Percentiles rank a stretch among this genome's conserved stretches.
Evolutionary conservation across 2,329 filamentous ascomycete genomes (phyloP).

Genomic region (Beauveria australis): DNA sequence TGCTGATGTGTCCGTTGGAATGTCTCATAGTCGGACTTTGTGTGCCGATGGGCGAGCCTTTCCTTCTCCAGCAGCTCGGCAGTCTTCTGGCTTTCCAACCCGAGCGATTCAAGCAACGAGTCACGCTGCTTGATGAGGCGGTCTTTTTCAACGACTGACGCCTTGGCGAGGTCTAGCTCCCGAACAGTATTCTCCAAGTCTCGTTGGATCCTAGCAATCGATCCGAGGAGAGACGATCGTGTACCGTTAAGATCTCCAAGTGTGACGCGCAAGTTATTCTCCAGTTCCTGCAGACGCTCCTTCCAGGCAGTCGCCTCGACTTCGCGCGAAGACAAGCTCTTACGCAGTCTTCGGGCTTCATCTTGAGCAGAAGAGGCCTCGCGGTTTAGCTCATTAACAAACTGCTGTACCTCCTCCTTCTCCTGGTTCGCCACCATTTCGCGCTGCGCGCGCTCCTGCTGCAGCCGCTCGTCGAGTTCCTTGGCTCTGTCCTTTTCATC

Average conservation of each 20-base stretch:
- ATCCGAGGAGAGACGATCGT: conserved; percentile 76
- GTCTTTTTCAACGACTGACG: conserved; percentile 80
- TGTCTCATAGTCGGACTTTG: conserved; percentile 80
- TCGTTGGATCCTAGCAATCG: conserved; percentile 77
- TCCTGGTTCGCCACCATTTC: conserved; percentile 81
- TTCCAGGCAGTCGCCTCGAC: conserved; percentile 88
- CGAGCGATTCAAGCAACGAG: conserved; percentile 76
- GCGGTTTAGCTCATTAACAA: conserved; percentile 85
- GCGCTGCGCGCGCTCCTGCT: conserved; percentile 74
- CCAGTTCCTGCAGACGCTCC: conserved; percentile 80
- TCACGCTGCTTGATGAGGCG: conserved; percentile 85
- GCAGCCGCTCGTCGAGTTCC: conserved; percentile 67
- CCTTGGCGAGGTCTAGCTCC: conserved; percentile 72
- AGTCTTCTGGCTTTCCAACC: conserved; percentile 75
- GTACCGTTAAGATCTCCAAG: conserved; percentile 84
- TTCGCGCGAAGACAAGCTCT: conserved; percentile 74
- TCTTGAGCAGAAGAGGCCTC: conserved; percentile 78
- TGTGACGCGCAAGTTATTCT: conserved; percentile 78
- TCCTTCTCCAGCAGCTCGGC: conserved; percentile 89
- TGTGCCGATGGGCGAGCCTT: conserved; percentile 72
- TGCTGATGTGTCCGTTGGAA: conserved; percentile 82
- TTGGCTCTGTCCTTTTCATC: conserved; percentile 72
- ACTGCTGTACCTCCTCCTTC: conserved; percentile 90
- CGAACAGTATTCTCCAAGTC: conserved; percentile 78
- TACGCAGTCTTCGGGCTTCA: conserved; percentile 72